These are phyloP conservation scores for Alternaria brassicicola DNA, from an alignment of 2,329 filamentous ascomycete genomes.

Conservation along the genomic window DNA sequence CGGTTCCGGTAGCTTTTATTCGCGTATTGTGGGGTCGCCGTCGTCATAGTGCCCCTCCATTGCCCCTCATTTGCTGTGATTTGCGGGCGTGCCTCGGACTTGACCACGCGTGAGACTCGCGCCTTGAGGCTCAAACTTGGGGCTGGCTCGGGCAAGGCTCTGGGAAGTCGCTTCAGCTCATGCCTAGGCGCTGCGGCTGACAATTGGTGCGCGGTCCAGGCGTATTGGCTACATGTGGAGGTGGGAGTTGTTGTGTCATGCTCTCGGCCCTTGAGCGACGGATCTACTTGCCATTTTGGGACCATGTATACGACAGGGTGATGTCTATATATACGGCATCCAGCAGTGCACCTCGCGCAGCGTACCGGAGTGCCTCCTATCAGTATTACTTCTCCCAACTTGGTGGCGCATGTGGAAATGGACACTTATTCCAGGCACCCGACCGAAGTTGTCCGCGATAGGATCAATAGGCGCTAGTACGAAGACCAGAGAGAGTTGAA, in stretches of 20 bases:
- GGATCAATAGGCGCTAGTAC: no score
- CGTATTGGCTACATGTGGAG: conserved; percentile 30
- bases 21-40: conserved; percentile 23
- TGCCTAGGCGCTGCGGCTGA: conserved; percentile 6
- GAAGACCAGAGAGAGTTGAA: no score
- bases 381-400: neutral
- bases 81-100: conserved; percentile 28
- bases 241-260: neutral
- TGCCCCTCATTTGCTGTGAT: conserved; percentile 30
- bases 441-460: no score
- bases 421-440: no score
- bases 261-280: conserved; percentile 15
- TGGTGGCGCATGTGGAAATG: no score
- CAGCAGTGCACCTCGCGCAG: conserved; percentile 2
- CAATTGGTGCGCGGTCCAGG: conserved; percentile 22
- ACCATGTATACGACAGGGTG: conserved; percentile 12
- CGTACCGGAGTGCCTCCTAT: no score
- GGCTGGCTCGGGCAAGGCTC: conserved; percentile 26
- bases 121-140: conserved; percentile 36
- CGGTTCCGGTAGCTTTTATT: conserved; percentile 34
- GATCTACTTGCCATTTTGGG: conserved; percentile 29
- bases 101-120: conserved; percentile 33
- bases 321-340: conserved; percentile 11
- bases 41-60: conserved; percentile 35
- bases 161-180: conserved; percentile 9